phyloP scores from a whole-genome alignment of 352 stramenopile species.

The Phytophthora agathidicida region DNA sequence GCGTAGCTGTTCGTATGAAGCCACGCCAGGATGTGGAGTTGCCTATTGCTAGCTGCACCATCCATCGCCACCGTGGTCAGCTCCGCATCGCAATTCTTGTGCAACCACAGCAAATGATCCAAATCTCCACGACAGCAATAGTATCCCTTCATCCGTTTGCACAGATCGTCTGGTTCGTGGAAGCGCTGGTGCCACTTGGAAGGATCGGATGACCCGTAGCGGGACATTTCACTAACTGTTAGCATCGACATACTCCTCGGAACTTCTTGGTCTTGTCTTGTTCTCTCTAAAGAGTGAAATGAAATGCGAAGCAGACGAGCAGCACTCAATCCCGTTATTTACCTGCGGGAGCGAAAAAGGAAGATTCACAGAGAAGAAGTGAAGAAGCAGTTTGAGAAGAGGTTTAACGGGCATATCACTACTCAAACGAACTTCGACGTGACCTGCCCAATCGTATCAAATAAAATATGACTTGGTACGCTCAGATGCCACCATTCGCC shows the following conservation, averaged over 20 bases:
- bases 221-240: neutral
- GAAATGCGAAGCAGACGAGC: no score
- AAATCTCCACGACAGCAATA: neutral
- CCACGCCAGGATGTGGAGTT: neutral
- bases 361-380: no score
- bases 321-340: no score
- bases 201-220: neutral
- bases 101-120: neutral
- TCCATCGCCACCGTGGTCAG: constrained; percentile 4
- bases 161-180: neutral
- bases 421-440: no score
- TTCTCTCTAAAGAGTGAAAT: no score
- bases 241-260: neutral
- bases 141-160: neutral
- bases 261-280: no score
- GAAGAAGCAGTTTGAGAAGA: no score
- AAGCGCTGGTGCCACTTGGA: neutral
- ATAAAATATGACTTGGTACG: no score
- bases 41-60: neutral
- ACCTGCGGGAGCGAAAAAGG: no score
- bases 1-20: constrained; percentile 8
- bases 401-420: no score
- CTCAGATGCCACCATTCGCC: no score
- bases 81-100: constrained; percentile 1
- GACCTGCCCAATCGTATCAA: no score